Base-by-base conservation (phyloP, 2,329 filamentous ascomycete species). In the Trichoderma sp. region DNA sequence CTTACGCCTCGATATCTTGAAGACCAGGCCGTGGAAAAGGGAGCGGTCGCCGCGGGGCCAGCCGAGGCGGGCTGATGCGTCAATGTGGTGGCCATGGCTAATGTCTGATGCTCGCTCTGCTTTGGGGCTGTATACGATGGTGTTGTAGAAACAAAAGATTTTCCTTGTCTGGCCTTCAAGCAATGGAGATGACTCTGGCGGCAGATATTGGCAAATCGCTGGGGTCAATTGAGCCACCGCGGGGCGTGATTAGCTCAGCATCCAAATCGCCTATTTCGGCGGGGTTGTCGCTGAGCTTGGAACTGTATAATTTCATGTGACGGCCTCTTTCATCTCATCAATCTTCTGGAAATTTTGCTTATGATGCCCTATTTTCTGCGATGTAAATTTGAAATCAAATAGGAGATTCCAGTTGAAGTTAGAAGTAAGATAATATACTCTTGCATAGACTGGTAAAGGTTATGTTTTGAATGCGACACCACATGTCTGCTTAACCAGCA, bases 1-100 rank as follows among this genome's bases (percentile, higher is more conserved):
- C 87, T 81, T 87, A 93, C 92, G 81, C 91, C 90, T 82, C 89
- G 88, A 84, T 91, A 92, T 80, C 91, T 85, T 53, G 87, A 87
- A 31, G 89, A 89, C 90, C 88, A 91, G 81, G 89, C 88, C 64
- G 89, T 91, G 78, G 87, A 85, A 77, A 87, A 88, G 12, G 87
- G 84, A 76, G 76, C 75, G 16, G 74, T 27, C 35, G 74, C 29
- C 24, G 33, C 41, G 9, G 74, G n/a, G 14, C 62, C 69, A 14
- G 74, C 69, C 3, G 59, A 50, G n/a, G 71, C 71, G 14, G 64
- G 59, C 63, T 76, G 75, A 5, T 76, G 75, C 18, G 75, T 67
- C 59, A 75, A 62, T 65, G 74, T 71, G 35, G 74, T 68, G 16
- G 74, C 74, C 74, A 75, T 75, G 50, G 12, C 18, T 45, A 14